A percentile compares a stretch with the other conserved stretches of the same genome.
Evolutionary conservation across 805 yeast species (phyloP).

Genomic region (Candida michaelii): DNA sequence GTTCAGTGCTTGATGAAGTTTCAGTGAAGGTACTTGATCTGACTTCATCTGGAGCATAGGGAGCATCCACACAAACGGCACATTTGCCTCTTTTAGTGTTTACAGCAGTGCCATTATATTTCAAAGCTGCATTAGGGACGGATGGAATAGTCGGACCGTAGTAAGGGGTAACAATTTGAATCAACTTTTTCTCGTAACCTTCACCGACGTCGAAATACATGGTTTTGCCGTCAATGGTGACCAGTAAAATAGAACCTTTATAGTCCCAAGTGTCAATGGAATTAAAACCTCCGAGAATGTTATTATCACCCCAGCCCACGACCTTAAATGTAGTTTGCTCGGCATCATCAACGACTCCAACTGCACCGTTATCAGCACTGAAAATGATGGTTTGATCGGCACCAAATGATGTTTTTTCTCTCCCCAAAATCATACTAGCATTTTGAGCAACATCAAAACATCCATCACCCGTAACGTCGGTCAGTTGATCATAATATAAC

Average conservation of each 20-base stretch:
- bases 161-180: constrained; percentile 11
- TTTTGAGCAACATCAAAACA: constrained; percentile 20
- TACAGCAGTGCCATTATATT: no score
- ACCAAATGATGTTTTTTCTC: background rate
- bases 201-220: constrained; percentile 17
- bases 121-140: no score
- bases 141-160: no score
- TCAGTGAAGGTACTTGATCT: no score
- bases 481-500: constrained; percentile 17
- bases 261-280: constrained; percentile 4
- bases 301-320: constrained; percentile 24
- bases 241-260: constrained; percentile 3
- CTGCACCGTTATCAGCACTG: background rate
- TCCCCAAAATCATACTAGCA: constrained; percentile 4
- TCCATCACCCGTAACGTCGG: constrained; percentile 22
- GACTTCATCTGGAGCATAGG: no score
- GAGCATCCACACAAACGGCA: no score
- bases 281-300: constrained; percentile 18
- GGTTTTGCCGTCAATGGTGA: background rate
- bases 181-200: constrained; percentile 16
- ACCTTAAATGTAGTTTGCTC: constrained; percentile 13
- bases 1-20: no score
- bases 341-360: background rate
- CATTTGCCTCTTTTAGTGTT: no score
- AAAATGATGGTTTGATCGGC: constrained; percentile 10